Evolutionary conservation across 139 green algal species (phyloP), one percentile per base, ranked within the genome.

Genomic region (Trebouxia sp.): DNA sequence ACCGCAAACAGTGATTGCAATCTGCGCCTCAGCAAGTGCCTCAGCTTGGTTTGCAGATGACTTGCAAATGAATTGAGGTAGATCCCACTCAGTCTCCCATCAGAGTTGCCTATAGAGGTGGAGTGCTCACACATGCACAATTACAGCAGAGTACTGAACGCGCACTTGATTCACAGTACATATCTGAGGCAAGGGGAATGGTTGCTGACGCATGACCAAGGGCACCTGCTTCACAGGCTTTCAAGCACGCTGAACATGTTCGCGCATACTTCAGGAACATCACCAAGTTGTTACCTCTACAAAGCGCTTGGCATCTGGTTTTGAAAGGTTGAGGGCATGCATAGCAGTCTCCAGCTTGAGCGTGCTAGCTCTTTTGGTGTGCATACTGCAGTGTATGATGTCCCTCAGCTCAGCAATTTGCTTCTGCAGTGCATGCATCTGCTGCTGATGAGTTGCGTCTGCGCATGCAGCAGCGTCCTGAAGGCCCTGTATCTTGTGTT

Each of bases 271-370:
- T n/a, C n/a, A n/a, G n/a, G n/a, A n/a, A n/a, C n/a, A n/a, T n/a
- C n/a, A n/a, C n/a, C n/a, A 12, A 22, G 4, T 22, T 22, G 2
- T 22, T 58, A 77, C 69, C 69, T 77, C 22, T 38, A 77, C 35
- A 26, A 77, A 77, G 26, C n/a, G 69, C 69, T 39, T 51, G 12
- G 69, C 69, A 24, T 77, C 69, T 3, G 22, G 24, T 41, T 77
- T 77, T n/a, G 74, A 79, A 12, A 79, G 42, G 4, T 79, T 79
- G 47, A 79, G 47, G 17, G 74, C 74, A 30, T 79, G 42, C 74
- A 79, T 79, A 8, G 74, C 45, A 14, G 74, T 79, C 22, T 79
- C 74, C 15, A 79, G 74, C 47, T 79, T 65, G 9, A 79, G 74
- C 3, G 74, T 79, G 47, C 41, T 53, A 32, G 69, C 69, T 26